phyloP scores from a whole-genome alignment of 2,329 filamentous ascomycete species.

The Diaporthe sp. region DNA sequence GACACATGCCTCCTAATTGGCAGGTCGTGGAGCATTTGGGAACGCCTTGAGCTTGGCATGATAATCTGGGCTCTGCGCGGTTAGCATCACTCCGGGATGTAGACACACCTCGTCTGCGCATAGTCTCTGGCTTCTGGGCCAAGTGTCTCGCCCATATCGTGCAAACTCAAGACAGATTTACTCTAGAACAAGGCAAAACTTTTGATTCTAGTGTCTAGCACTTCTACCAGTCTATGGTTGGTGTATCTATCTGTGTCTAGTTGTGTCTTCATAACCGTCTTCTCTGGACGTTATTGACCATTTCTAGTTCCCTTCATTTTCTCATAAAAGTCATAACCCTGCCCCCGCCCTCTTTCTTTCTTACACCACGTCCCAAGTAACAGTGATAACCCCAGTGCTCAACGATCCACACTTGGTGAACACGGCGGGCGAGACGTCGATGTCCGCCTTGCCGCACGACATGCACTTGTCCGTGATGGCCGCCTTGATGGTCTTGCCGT shows the following conservation, averaged over 20 bases:
- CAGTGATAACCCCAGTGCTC: slow-evolving; percentile 25
- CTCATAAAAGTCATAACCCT: not conserved
- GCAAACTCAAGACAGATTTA: too few relatives aligned
- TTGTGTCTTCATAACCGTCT: not conserved
- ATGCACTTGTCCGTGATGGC: slow-evolving; percentile 33
- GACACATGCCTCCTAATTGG: too few relatives aligned
- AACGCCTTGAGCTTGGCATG: not conserved
- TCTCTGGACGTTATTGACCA: not conserved
- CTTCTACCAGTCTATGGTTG: slow-evolving; percentile 16
- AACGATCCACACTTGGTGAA: slow-evolving; percentile 22
- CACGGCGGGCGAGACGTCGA: slow-evolving; percentile 34
- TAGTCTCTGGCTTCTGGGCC: not conserved
- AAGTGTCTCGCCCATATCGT: not conserved
- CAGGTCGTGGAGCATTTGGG: not conserved
- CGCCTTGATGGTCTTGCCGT: slow-evolving; percentile 32
- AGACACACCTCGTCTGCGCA: not conserved
- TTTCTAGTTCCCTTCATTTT: not conserved
- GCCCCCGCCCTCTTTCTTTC: not conserved
- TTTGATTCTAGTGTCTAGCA: slow-evolving; percentile 23
- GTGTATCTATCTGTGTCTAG: not conserved
- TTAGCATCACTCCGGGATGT: too few relatives aligned
- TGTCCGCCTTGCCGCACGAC: slow-evolving; percentile 19
- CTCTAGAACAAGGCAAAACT: not conserved
- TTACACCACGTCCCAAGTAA: slow-evolving; percentile 26
- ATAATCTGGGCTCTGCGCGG: not conserved